These are phyloP conservation scores for Podaxis pistillaris DNA, from an alignment of 768 basidiomycete genomes.

Conservation along the genomic window DNA sequence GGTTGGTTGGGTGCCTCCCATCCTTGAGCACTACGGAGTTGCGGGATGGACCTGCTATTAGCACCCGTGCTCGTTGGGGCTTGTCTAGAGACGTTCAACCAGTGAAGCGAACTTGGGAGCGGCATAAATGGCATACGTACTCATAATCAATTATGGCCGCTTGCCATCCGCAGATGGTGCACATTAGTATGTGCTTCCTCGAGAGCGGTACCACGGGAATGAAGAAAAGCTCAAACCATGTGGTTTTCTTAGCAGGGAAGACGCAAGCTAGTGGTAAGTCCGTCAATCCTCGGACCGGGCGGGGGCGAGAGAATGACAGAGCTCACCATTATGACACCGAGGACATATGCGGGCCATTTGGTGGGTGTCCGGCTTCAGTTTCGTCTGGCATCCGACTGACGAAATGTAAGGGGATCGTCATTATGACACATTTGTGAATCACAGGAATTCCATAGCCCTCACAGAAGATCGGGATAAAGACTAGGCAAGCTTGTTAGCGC, in stretches of 20 bases:
- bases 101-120: not conserved
- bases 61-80: not conserved
- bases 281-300: not conserved
- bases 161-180: constrained; percentile 69
- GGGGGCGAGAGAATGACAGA: not conserved
- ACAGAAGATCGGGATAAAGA: constrained; percentile 55
- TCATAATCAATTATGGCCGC: constrained; percentile 43
- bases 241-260: constrained; percentile 59
- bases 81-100: not conserved
- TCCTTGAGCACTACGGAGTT: constrained; percentile 23
- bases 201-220: constrained; percentile 68
- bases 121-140: constrained; percentile 27
- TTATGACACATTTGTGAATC: constrained; percentile 10
- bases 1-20: constrained; percentile 31
- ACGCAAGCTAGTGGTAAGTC: constrained; percentile 46
- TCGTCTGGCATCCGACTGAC: constrained; percentile 67
- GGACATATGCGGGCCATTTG: constrained; percentile 61
- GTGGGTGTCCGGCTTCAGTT: constrained; percentile 53
- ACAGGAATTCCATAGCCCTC: constrained; percentile 18
- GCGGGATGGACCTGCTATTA: constrained; percentile 4
- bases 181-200: constrained; percentile 65
- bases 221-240: constrained; percentile 78
- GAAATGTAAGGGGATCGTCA: constrained; percentile 2
- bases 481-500: constrained; percentile 29
- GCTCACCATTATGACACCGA: constrained; percentile 66